Evolutionary conservation across 371 early-diverging fungal species (phyloP), one percentile per base, ranked within the genome.

Genomic region (Mortierella polycephala): DNA sequence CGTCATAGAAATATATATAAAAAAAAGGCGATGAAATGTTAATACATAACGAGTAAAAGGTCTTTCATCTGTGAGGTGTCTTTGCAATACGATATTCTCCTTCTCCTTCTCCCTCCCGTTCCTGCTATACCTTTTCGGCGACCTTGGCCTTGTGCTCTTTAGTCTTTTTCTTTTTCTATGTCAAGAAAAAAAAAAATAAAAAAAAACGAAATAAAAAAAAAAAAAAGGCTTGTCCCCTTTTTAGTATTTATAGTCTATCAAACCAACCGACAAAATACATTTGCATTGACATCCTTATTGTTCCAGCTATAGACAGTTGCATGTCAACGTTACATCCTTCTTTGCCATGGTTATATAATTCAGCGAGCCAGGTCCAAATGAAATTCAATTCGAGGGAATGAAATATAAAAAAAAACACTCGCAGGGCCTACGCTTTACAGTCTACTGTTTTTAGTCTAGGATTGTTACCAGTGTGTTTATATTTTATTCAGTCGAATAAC

Each of bases 131-230:
- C 71, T 76, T 76, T 53, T 76, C 76, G 53, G 71, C 71, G 14
- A 76, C 76, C 50, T 71, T 76, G 52, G 71, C 76, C 71, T 71
- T 76, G 71, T 76, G 76, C 64, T 76, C 71, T 57, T 75, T 76
- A 42, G 71, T 49, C 60, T 71, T 71, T 64, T 76, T 76, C 64
- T 76, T 76, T 56, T 76, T 76, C 71, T 76, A 59, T n/a, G 10
- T 21, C 5, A 20, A 13, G 3, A 14, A 13, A 7, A 14, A 40
- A 16, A 7, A 6, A 42, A 13, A 50, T 13, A n/a, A 39, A 23
- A 37, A 42, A 18, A 47, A 14, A 16, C 49, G 57, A 49, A 20
- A 55, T 42, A 30, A 23, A 1, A 57, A 20, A n/a, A 9, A 47
- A n/a, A 47, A n/a, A 10, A 14, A n/a, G 4, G 47, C 16, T 47